These are phyloP conservation scores for Kappamyces sp. DNA, from an alignment of 192 early-diverging fungal species.

Conservation along the genomic window DNA sequence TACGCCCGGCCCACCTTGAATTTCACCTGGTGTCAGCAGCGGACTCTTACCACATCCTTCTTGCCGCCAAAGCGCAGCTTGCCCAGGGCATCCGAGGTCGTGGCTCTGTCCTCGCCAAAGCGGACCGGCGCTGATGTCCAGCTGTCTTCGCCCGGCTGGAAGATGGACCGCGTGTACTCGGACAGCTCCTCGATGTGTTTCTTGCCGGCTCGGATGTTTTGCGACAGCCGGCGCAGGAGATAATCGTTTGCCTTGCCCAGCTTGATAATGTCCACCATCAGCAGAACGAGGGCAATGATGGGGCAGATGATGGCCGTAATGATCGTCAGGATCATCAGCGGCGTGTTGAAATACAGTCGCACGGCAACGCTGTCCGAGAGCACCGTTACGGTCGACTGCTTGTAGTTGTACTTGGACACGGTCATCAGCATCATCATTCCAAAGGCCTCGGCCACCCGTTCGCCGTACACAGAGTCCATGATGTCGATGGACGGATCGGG, in stretches of 20 bases:
- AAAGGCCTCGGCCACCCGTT: constrained; percentile 1
- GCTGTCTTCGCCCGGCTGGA: constrained; percentile 1
- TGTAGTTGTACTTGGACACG: not conserved
- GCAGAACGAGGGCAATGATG: constrained; percentile 2
- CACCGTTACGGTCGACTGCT: constrained; percentile 1
- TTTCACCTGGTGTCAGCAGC: too few species aligned
- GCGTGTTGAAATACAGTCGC: constrained; percentile 1
- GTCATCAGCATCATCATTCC: constrained; percentile 11
- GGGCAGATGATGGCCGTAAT: not conserved
- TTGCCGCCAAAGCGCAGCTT: constrained; percentile 11
- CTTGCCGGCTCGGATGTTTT: constrained; percentile 6
- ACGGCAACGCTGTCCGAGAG: constrained; percentile 8
- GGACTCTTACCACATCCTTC: too few species aligned
- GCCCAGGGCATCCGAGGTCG: constrained; percentile 2
- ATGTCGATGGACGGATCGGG: constrained; percentile 4
- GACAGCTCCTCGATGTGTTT: constrained; percentile 7
- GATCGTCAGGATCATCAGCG: constrained; percentile 4
- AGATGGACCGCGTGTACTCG: not conserved
- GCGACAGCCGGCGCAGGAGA: constrained; percentile 4
- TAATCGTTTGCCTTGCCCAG: constrained; percentile 5
- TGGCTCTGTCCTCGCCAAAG: constrained; percentile 11
- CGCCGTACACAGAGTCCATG: not conserved
- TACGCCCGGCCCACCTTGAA: constrained; percentile 1
- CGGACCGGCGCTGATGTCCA: constrained; percentile 3
- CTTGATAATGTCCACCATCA: constrained; percentile 5